A percentile compares a stretch with the other conserved stretches of the same genome.
These are phyloP conservation scores for Sphagnum magellanicum DNA, from an alignment of 228 moss, liverwort and hornwort species.

Conservation along the genomic window DNA sequence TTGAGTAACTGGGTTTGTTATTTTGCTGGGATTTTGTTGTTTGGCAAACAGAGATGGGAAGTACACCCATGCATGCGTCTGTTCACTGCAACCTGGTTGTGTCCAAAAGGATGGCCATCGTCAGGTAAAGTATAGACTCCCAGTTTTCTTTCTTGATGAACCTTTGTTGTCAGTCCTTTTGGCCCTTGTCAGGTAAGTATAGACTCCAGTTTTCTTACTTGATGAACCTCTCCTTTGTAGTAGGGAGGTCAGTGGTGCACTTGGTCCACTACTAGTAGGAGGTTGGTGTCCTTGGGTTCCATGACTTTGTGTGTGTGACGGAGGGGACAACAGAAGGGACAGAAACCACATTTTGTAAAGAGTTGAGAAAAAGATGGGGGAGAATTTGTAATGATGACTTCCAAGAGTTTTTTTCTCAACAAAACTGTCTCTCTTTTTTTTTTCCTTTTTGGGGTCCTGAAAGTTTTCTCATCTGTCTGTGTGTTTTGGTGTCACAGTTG, in stretches of 20 bases:
- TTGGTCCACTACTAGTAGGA: too few relatives aligned
- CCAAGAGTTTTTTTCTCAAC: background rate
- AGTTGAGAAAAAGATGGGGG: background rate
- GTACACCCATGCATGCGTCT: slow-evolving; percentile 89
- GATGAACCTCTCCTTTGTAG: too few relatives aligned
- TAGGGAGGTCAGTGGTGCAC: too few relatives aligned
- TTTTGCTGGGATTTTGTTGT: background rate
- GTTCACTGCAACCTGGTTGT: slow-evolving; percentile 91
- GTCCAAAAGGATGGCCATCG: slow-evolving; percentile 82
- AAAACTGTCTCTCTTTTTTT: too few relatives aligned
- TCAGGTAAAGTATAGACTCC: slow-evolving; percentile 41
- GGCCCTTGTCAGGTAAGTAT: background rate
- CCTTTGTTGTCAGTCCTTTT: too few relatives aligned
- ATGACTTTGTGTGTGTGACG: too few relatives aligned
- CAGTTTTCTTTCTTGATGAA: background rate
- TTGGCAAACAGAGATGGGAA: slow-evolving; percentile 65
- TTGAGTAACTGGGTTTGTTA: background rate
- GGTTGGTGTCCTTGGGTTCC: too few relatives aligned
- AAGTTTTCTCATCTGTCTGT: background rate
- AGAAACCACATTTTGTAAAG: background rate
- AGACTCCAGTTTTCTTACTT: background rate
- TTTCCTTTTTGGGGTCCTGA: background rate
- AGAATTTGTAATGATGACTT: background rate
- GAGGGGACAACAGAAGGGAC: too few relatives aligned
- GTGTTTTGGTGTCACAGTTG: slow-evolving; percentile 48